A percentile compares a stretch with the other conserved stretches of the same genome.
These are phyloP conservation scores for Mycena olivaceomarginata DNA, from an alignment of 768 basidiomycete genomes.

Conservation along the genomic window DNA sequence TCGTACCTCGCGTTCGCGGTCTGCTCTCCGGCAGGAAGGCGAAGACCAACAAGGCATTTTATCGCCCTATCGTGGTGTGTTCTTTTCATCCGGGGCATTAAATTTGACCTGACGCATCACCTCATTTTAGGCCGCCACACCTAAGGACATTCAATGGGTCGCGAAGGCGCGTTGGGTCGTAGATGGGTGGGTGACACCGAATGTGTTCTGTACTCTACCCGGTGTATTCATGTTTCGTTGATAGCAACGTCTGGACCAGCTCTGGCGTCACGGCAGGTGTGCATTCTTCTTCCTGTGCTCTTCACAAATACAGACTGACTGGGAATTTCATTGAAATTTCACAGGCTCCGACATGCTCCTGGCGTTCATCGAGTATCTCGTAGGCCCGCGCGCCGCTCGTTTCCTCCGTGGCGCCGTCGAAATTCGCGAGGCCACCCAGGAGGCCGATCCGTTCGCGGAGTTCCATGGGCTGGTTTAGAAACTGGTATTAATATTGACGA, in stretches of 20 bases:
- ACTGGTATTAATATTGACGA: too few relatives aligned
- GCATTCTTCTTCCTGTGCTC: neutral
- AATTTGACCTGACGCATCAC: neutral
- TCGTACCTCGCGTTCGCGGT: constrained; percentile 54
- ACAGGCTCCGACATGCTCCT: constrained; percentile 5
- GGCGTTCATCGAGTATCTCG: constrained; percentile 12
- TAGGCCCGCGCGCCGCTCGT: constrained; percentile 4
- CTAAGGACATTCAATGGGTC: constrained; percentile 55
- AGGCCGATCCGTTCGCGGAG: constrained; percentile 15
- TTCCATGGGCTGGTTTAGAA: constrained; percentile 17
- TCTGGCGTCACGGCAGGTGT: constrained; percentile 59
- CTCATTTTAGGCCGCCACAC: constrained; percentile 37
- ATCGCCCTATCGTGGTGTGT: constrained; percentile 49
- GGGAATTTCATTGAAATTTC: neutral
- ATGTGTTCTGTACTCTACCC: neutral
- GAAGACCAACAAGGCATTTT: constrained; percentile 60
- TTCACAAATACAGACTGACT: neutral
- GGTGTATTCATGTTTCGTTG: neutral
- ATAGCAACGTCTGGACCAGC: constrained; percentile 56
- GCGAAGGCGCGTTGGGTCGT: constrained; percentile 59
- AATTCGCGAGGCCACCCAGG: neutral
- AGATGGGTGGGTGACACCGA: constrained; percentile 21
- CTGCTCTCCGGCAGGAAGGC: constrained; percentile 57
- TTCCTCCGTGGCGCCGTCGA: neutral
- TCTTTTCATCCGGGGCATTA: too few relatives aligned